Percentiles rank a stretch among this genome's conserved stretches.
Conservation (phyloP, 2,329 filamentous ascomycete species). For the Claviceps lovelessii region DNA sequence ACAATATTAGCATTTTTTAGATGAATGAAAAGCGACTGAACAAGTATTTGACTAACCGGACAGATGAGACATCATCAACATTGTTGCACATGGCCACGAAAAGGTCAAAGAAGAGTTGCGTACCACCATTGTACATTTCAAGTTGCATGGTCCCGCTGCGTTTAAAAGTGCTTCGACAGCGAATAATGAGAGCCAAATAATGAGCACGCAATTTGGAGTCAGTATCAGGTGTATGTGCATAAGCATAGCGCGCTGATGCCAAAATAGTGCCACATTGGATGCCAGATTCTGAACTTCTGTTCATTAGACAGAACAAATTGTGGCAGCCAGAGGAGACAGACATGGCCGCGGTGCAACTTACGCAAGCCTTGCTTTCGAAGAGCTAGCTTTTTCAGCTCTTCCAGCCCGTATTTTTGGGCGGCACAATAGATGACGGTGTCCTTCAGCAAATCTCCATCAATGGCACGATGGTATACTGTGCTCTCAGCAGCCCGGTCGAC, state of each 20-base stretch:
- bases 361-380: slow-evolving; percentile 80
- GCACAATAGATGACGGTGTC: slow-evolving; percentile 88
- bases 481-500: slow-evolving; percentile 40
- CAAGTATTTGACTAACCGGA: slow-evolving; percentile 31
- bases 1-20: slow-evolving; percentile 1
- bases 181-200: slow-evolving; percentile 84
- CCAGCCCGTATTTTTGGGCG: slow-evolving; percentile 68
- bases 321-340: not conserved
- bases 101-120: slow-evolving; percentile 75
- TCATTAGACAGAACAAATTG: not conserved
- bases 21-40: not conserved
- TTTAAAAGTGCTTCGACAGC: slow-evolving; percentile 78
- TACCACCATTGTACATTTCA: slow-evolving; percentile 80
- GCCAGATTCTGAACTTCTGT: slow-evolving; percentile 42
- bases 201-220: slow-evolving; percentile 86
- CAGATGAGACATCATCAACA: slow-evolving; percentile 53
- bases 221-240: slow-evolving; percentile 73
- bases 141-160: slow-evolving; percentile 89
- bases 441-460: slow-evolving; percentile 59
- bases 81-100: slow-evolving; percentile 91
- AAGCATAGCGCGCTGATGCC: slow-evolving; percentile 75
- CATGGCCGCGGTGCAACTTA: slow-evolving; percentile 24
- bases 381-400: slow-evolving; percentile 71
- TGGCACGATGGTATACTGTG: slow-evolving; percentile 52
- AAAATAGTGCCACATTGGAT: slow-evolving; percentile 78